Conservation (phyloP, 2,329 filamentous ascomycete genomes). For the Alternaria alternata region DNA sequence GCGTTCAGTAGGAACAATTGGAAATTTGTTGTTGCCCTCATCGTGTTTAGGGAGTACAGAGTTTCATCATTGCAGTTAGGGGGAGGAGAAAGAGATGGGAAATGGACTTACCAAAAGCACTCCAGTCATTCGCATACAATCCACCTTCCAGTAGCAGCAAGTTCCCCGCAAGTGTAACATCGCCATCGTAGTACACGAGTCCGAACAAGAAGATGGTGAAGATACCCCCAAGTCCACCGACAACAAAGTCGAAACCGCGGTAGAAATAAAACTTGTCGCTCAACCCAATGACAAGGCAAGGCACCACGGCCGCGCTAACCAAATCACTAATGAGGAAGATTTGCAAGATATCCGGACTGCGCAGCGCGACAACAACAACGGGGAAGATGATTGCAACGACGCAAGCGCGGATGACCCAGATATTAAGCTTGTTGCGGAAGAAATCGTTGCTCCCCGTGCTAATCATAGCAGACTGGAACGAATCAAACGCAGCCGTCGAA, state of each 20-base stretch:
- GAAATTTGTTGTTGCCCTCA: constrained; percentile 62
- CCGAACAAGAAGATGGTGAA: constrained; percentile 84
- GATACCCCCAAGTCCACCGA: constrained; percentile 79
- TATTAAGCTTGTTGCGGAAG: constrained; percentile 80
- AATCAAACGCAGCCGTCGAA: constrained; percentile 81
- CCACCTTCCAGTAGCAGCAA: constrained; percentile 77
- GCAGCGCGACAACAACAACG: constrained; percentile 75
- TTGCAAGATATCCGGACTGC: constrained; percentile 76
- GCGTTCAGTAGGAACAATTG: constrained; percentile 98
- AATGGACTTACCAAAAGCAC: constrained; percentile 68
- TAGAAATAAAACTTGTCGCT: constrained; percentile 72
- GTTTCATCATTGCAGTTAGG: constrained; percentile 68
- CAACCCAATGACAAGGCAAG: constrained; percentile 77
- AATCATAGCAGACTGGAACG: constrained; percentile 82
- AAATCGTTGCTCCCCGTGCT: constrained; percentile 85
- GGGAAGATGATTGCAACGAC: constrained; percentile 79
- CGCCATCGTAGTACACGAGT: constrained; percentile 77
- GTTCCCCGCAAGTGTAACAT: constrained; percentile 68
- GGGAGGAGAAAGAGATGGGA: constrained; percentile 35
- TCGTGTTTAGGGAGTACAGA: constrained; percentile 57
- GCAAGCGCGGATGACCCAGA: constrained; percentile 74
- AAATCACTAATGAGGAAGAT: constrained; percentile 86
- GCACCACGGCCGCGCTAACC: constrained; percentile 77
- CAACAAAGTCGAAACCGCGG: constrained; percentile 81
- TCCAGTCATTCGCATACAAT: constrained; percentile 81